These are phyloP conservation scores for Xylaria polymorpha DNA, from an alignment of 2,329 filamentous ascomycete species.

Conservation along the genomic window DNA sequence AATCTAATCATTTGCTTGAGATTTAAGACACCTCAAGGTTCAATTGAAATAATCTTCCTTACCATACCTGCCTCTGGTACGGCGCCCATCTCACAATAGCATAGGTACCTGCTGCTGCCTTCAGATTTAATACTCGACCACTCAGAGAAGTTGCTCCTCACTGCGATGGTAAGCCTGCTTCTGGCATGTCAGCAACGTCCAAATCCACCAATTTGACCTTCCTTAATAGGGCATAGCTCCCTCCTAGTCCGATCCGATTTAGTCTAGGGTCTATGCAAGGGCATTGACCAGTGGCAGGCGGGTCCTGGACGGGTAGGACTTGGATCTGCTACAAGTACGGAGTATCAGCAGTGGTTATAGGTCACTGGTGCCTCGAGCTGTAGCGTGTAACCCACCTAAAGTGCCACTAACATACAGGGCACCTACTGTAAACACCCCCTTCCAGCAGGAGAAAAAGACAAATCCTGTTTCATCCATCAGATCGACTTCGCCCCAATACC, in stretches of 20 bases:
- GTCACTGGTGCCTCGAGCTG: neutral
- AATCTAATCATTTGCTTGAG: neutral
- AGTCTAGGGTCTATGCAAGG: slow-evolving; percentile 13
- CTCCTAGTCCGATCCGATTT: neutral
- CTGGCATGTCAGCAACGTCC: neutral
- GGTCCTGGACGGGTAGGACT: too few species aligned
- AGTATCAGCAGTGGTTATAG: neutral
- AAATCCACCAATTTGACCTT: slow-evolving; percentile 3
- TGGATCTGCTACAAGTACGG: neutral
- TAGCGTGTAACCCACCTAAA: neutral
- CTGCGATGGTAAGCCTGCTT: neutral
- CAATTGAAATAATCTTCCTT: too few species aligned
- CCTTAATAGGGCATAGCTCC: neutral
- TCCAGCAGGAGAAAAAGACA: slow-evolving; percentile 10
- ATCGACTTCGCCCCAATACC: slow-evolving; percentile 23
- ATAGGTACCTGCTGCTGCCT: neutral
- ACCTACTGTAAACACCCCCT: neutral
- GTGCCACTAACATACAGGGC: neutral
- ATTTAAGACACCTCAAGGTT: neutral
- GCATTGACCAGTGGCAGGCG: neutral
- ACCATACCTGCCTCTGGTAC: too few species aligned
- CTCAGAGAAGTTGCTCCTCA: too few species aligned
- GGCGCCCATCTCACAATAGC: too few species aligned
- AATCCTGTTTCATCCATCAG: slow-evolving; percentile 33
- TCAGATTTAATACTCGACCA: neutral